Base-by-base conservation (phyloP, 1,139 yeast genomes). In the Yamadazyma oceani region DNA sequence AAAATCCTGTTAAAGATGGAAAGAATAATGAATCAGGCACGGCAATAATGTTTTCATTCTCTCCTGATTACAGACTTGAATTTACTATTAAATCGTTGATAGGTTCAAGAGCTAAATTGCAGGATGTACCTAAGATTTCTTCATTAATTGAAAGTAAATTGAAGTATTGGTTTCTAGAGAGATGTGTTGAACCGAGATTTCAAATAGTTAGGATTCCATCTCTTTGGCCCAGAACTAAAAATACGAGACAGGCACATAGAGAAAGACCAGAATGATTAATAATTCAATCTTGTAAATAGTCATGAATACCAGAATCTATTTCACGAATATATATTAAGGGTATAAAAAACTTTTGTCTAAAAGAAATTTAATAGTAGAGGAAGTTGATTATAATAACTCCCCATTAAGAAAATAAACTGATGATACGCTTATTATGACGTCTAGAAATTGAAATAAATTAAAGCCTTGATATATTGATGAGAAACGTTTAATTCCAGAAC, bases 181-280 rank as follows among this genome's bases (percentile, higher is more conserved):
- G 96, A 44, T 88, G 96, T 54, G 95, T 94, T 6, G 95, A 88
- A 50, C 99, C 99, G 1, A 71, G 95, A 46, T 90, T 84, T 53
- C 96, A 88, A 59, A 83, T 86, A 37, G 80, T 92, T 15, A 77
- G 76, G 49, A 62, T 92, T 26, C 98, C 98, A 1, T 82, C 88
- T 30, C 66, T 90, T 55, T 90, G 97, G 97, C 96, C 96, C 3
- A 67, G 94, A 47, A 76, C 83, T 44, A 83, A 85, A 54, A 85
- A 83, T 48, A 85, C 92, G 2, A 51, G 73, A 36, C 71, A 68
- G 29, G 37, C 33, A n/a, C 26, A 23, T n/a, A 31, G 26, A 12
- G 38, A 29, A 10, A 19, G 28, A 26, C 17, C 25, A 17, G 38
- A 38, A 28, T 31, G 19, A 33, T 22, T 17, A 28, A 25, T 12